A percentile compares a stretch with the other conserved stretches of the same genome.
Conservation (phyloP, 2,329 filamentous ascomycete genomes). For the Amauroascus niger region DNA sequence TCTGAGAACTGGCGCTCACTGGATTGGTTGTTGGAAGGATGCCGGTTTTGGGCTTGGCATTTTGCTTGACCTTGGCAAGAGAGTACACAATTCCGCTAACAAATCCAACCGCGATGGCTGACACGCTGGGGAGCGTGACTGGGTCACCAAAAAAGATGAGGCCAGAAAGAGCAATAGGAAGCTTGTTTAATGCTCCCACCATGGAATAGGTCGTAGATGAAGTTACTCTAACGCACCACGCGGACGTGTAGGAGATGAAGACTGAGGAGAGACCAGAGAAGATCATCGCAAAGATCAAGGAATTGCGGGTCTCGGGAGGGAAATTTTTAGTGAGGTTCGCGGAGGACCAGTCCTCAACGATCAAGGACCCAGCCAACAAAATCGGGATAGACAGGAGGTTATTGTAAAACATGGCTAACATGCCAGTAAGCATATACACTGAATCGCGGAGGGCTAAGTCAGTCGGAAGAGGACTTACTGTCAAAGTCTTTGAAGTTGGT, state of each 20-base stretch:
- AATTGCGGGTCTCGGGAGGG: slow-evolving; percentile 67
- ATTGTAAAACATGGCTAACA: slow-evolving; percentile 97
- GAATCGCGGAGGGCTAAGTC: not conserved
- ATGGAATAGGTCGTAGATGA: slow-evolving; percentile 98
- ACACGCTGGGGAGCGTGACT: slow-evolving; percentile 82
- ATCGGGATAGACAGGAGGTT: slow-evolving; percentile 94
- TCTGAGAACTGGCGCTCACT: slow-evolving; percentile 85
- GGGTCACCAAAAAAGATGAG: slow-evolving; percentile 93
- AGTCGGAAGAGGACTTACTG: slow-evolving; percentile 53
- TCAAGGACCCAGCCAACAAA: slow-evolving; percentile 67
- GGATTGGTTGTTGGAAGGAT: slow-evolving; percentile 59
- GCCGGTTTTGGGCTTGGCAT: slow-evolving; percentile 53
- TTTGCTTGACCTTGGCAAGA: slow-evolving; percentile 74
- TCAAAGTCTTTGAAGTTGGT: slow-evolving; percentile 99
- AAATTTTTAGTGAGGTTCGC: slow-evolving; percentile 81
- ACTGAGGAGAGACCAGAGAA: slow-evolving; percentile 88
- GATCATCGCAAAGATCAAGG: slow-evolving; percentile 76
- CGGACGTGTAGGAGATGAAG: slow-evolving; percentile 99
- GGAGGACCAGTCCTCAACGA: slow-evolving; percentile 86
- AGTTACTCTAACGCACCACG: slow-evolving; percentile 96
- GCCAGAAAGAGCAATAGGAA: slow-evolving; percentile 85
- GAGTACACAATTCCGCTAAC: slow-evolving; percentile 86
- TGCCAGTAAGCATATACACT: slow-evolving; percentile 15
- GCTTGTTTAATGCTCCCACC: slow-evolving; percentile 96
- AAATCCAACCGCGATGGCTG: slow-evolving; percentile 84